These are phyloP conservation scores for Populus alba DNA, from an alignment of 345 rosid species.

Conservation along the genomic window DNA sequence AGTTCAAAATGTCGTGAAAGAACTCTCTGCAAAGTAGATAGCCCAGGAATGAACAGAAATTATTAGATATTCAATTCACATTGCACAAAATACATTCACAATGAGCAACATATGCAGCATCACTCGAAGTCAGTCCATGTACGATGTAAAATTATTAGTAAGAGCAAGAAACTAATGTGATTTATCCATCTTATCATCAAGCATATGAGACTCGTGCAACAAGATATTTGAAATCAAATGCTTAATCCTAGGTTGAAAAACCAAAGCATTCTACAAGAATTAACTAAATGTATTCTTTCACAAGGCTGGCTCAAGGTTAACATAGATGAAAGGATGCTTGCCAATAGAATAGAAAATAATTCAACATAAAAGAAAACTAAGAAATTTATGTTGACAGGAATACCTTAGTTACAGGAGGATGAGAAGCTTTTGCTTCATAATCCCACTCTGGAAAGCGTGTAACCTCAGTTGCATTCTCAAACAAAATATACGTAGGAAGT, in stretches of 20 bases:
- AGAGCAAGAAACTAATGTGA: background rate
- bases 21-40: conserved; percentile 59
- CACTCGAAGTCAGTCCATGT: no score
- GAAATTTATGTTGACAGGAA: background rate
- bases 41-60: background rate
- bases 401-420: conserved; percentile 71
- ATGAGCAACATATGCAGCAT: background rate
- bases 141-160: no score
- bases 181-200: background rate
- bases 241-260: background rate
- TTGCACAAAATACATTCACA: background rate
- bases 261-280: background rate
- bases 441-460: conserved; percentile 73
- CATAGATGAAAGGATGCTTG: background rate
- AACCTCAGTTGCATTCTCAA: conserved; percentile 72
- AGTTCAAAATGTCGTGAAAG: conserved; percentile 72
- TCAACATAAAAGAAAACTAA: background rate
- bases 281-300: background rate
- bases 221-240: background rate
- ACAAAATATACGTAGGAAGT: conserved; percentile 81
- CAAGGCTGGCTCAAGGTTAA: no score
- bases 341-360: background rate
- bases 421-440: conserved; percentile 54
- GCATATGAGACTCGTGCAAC: background rate
- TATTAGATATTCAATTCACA: background rate